These are phyloP conservation scores for Termitomyces sp. DNA, from an alignment of 768 basidiomycete genomes.

Conservation along the genomic window DNA sequence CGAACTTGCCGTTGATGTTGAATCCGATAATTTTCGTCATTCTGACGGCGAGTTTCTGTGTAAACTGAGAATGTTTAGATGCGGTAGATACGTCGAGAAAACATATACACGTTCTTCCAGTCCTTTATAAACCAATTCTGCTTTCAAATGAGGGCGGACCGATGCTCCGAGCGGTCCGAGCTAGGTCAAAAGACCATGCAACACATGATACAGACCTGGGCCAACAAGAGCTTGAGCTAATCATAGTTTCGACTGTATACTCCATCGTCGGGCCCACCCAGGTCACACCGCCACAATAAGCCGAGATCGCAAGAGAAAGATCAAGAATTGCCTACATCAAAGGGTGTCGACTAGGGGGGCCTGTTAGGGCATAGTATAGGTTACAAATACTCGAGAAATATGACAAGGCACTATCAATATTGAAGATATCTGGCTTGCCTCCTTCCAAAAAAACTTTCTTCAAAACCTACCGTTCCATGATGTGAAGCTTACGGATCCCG, in stretches of 20 bases:
- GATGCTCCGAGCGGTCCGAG: constrained; percentile 5
- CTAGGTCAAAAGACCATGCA: background rate
- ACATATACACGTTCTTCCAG: background rate
- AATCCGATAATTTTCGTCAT: constrained; percentile 48
- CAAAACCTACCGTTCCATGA: background rate
- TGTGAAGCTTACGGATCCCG: constrained; percentile 2
- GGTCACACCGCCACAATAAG: too few species aligned
- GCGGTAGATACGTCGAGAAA: background rate
- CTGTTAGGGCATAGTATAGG: background rate
- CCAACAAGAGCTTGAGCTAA: background rate
- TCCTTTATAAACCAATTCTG: background rate
- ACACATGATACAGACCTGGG: background rate
- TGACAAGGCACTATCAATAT: background rate
- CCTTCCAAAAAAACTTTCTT: background rate
- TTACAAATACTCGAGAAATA: background rate
- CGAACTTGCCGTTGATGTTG: constrained; percentile 48
- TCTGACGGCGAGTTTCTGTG: background rate
- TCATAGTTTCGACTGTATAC: background rate
- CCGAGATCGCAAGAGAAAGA: too few species aligned
- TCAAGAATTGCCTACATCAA: too few species aligned
- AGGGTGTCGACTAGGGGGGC: too few species aligned
- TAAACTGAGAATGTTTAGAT: background rate
- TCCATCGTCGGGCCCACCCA: too few species aligned
- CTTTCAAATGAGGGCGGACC: background rate
- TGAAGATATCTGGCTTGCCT: background rate